Conservation (phyloP, 768 basidiomycete genomes). For the Leccinum uliginosum region DNA sequence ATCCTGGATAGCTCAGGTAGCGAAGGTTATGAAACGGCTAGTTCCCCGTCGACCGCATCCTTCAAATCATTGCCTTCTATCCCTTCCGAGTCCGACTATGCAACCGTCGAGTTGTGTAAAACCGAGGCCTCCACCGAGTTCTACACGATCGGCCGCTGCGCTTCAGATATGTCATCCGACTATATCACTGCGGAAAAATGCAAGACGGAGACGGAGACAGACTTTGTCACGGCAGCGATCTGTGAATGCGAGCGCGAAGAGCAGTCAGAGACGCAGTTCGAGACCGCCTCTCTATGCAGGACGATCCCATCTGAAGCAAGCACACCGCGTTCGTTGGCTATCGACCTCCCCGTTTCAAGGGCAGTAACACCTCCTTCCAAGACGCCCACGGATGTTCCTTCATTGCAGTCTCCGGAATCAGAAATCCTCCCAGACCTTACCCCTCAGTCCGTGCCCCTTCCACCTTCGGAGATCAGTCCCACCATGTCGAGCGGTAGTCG, state of each 20-base stretch:
- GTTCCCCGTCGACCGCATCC: slow-evolving; percentile 44
- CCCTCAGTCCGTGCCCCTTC: slow-evolving; percentile 36
- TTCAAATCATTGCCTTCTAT: slow-evolving; percentile 58
- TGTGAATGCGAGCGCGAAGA: slow-evolving; percentile 30
- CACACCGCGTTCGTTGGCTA: slow-evolving; percentile 34
- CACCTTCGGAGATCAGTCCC: slow-evolving; percentile 33
- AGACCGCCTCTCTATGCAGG: slow-evolving; percentile 42
- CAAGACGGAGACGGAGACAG: slow-evolving; percentile 38
- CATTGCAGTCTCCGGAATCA: slow-evolving; percentile 26
- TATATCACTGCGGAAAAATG: slow-evolving; percentile 51
- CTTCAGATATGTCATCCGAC: slow-evolving; percentile 38
- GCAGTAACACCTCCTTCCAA: slow-evolving; percentile 25
- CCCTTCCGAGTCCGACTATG: slow-evolving; percentile 48
- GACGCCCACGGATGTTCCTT: slow-evolving; percentile 25
- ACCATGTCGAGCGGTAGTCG: slow-evolving; percentile 18
- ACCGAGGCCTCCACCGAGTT: slow-evolving; percentile 44
- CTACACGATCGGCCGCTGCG: slow-evolving; percentile 43
- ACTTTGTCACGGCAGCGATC: slow-evolving; percentile 44
- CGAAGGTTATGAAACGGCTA: slow-evolving; percentile 46
- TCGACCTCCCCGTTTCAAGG: slow-evolving; percentile 25
- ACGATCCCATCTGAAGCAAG: slow-evolving; percentile 35
- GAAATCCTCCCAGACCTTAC: slow-evolving; percentile 14
- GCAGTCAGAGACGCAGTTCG: slow-evolving; percentile 45
- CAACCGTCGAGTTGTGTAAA: slow-evolving; percentile 40
- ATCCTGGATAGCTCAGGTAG: slow-evolving; percentile 38